Percentiles rank a stretch among this genome's conserved stretches.
Evolutionary conservation across 2,329 filamentous ascomycete species (phyloP).

Genomic region (Phialophora chinensis): DNA sequence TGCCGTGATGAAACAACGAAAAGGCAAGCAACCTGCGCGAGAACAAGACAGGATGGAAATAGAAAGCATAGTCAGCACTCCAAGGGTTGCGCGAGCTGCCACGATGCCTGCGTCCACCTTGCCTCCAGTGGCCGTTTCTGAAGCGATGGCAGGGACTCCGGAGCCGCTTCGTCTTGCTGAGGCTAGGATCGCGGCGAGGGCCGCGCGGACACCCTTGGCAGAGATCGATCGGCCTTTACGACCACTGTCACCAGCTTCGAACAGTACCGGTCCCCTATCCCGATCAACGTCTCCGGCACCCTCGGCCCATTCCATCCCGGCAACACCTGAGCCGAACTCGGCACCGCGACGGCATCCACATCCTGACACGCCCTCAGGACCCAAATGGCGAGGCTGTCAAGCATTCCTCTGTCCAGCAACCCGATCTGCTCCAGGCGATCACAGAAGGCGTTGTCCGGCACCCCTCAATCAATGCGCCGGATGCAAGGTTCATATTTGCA

Average conservation of each 20-base stretch:
- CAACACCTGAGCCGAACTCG: slow-evolving; percentile 47
- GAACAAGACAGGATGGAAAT: not conserved
- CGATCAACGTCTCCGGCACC: slow-evolving; percentile 48
- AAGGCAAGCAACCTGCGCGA: slow-evolving; percentile 35
- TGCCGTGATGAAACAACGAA: slow-evolving; percentile 36
- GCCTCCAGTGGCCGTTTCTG: not conserved
- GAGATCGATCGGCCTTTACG: slow-evolving; percentile 37
- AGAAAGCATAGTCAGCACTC: slow-evolving; percentile 5
- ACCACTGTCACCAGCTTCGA: slow-evolving; percentile 39
- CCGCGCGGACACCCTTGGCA: slow-evolving; percentile 29
- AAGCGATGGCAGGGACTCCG: not conserved
- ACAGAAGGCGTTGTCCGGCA: slow-evolving; percentile 53
- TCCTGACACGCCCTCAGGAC: slow-evolving; percentile 30
- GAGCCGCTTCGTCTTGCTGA: slow-evolving; percentile 17
- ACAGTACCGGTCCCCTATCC: slow-evolving; percentile 45
- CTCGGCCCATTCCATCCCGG: slow-evolving; percentile 51
- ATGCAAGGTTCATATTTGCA: slow-evolving; percentile 55
- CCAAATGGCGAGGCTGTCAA: slow-evolving; percentile 55
- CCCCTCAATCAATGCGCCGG: slow-evolving; percentile 53
- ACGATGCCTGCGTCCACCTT: not conserved
- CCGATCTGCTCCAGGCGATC: slow-evolving; percentile 50
- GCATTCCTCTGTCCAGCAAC: slow-evolving; percentile 56
- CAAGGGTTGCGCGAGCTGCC: slow-evolving; percentile 6
- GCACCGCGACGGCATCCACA: slow-evolving; percentile 30
- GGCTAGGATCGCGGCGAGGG: slow-evolving; percentile 18